These are phyloP conservation scores for Salix koriyanagi DNA, from an alignment of 345 rosid genomes.

Conservation along the genomic window DNA sequence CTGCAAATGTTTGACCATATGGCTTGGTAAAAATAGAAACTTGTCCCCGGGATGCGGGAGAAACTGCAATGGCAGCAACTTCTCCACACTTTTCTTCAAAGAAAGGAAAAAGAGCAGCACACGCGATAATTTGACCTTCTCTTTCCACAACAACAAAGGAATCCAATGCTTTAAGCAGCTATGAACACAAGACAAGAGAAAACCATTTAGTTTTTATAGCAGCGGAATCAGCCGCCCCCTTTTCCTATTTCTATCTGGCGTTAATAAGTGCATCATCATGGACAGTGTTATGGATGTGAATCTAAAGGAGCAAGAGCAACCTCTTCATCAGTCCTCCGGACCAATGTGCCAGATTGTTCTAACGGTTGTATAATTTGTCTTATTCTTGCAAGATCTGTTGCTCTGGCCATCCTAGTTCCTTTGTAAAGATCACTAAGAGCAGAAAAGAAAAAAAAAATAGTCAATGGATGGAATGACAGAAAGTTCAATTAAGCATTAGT, in stretches of 20 bases:
- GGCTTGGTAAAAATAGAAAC: too few relatives aligned
- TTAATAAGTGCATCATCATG: neutral
- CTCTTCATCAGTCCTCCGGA: conserved; percentile 73
- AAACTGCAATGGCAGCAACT: conserved; percentile 88
- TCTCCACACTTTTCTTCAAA: conserved; percentile 80
- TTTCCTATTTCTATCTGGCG: neutral
- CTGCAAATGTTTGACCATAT: too few relatives aligned
- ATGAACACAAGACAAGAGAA: conserved; percentile 12
- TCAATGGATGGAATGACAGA: conserved; percentile 13
- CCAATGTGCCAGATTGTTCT: conserved; percentile 64
- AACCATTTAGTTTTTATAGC: neutral
- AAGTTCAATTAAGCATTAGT: neutral
- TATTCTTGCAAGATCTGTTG: conserved; percentile 65
- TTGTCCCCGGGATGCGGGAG: conserved; percentile 88
- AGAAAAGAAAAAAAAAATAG: conserved; percentile 6
- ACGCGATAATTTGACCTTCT: conserved; percentile 87
- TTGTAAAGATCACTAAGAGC: conserved; percentile 73
- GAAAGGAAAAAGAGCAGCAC: conserved; percentile 88
- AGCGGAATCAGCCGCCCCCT: neutral
- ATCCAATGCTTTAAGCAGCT: conserved; percentile 66
- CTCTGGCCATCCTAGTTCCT: conserved; percentile 76
- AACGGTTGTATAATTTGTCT: conserved; percentile 65
- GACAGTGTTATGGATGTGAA: neutral
- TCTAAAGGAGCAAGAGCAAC: conserved; percentile 24
- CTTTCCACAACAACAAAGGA: conserved; percentile 73